Conservation (phyloP, 1,139 yeast genomes). For the Scheffersomyces lignicola region DNA sequence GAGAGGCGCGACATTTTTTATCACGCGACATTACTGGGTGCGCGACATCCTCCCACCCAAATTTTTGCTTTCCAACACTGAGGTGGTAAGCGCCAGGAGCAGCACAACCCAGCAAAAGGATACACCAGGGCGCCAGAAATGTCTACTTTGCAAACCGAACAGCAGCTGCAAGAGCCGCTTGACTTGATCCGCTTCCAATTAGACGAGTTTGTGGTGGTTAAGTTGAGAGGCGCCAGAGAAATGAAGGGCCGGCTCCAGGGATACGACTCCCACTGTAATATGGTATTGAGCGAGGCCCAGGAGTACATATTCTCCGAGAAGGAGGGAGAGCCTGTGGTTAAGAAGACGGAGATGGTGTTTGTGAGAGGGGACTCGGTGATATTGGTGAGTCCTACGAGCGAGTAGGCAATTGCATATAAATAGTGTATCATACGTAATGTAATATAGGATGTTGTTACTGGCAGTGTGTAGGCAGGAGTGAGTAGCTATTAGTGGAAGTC, state of each 20-base stretch:
- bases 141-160: constrained; percentile 37
- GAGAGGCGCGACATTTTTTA: too few relatives aligned
- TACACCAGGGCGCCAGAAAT: constrained; percentile 16
- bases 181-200: constrained; percentile 84
- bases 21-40: too few relatives aligned
- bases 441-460: too few relatives aligned
- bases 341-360: constrained; percentile 84
- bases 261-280: constrained; percentile 93
- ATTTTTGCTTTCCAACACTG: too few relatives aligned
- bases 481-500: too few relatives aligned
- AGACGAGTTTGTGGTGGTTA: constrained; percentile 85
- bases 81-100: too few relatives aligned
- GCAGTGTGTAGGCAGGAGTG: too few relatives aligned
- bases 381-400: constrained; percentile 55
- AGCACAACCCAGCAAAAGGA: not conserved
- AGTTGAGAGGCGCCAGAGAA: constrained; percentile 95
- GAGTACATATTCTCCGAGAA: constrained; percentile 71
- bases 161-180: constrained; percentile 62
- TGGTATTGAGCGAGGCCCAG: constrained; percentile 90
- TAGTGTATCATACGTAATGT: too few relatives aligned
- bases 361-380: constrained; percentile 96
- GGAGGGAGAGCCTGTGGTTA: constrained; percentile 49
- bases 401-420: not conserved
- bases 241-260: constrained; percentile 90
- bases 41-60: too few relatives aligned